phyloP scores from a whole-genome alignment of 305 asterid species.

The Solanum hybrid region DNA sequence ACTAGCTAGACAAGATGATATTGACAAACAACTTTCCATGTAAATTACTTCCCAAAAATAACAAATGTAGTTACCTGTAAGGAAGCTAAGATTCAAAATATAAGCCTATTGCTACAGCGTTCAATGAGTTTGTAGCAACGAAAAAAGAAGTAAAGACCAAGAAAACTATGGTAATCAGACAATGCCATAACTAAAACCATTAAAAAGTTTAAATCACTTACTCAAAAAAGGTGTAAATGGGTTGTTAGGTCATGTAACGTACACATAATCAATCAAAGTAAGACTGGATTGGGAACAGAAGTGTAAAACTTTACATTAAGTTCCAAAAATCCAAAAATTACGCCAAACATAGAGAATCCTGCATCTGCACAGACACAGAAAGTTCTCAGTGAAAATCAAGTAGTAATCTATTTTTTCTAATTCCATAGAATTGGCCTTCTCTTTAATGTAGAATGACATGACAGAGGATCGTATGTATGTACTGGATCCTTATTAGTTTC shows the following conservation, averaged over 20 bases:
- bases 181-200: not conserved
- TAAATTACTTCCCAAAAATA: not conserved
- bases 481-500: slow-evolving; percentile 49
- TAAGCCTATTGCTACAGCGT: not conserved
- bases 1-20: not conserved
- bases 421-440: not conserved
- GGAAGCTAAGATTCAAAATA: not conserved
- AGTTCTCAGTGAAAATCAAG: not conserved
- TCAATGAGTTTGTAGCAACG: not conserved
- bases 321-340: not conserved
- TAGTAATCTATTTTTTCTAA: not conserved
- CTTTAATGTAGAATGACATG: not conserved
- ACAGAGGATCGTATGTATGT: not conserved
- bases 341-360: not conserved
- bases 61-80: not conserved
- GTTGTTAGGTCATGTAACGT: not conserved
- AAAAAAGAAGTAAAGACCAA: not conserved
- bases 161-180: not conserved
- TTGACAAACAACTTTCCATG: not conserved
- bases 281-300: not conserved
- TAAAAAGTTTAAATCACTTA: not conserved
- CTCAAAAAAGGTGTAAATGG: not conserved
- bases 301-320: not conserved
- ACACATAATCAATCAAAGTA: not conserved
- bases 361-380: not conserved